Evolutionary conservation across 352 stramenopile species (phyloP), one percentile per base, ranked within the genome.

Genomic region (Phytophthora uliginosa): DNA sequence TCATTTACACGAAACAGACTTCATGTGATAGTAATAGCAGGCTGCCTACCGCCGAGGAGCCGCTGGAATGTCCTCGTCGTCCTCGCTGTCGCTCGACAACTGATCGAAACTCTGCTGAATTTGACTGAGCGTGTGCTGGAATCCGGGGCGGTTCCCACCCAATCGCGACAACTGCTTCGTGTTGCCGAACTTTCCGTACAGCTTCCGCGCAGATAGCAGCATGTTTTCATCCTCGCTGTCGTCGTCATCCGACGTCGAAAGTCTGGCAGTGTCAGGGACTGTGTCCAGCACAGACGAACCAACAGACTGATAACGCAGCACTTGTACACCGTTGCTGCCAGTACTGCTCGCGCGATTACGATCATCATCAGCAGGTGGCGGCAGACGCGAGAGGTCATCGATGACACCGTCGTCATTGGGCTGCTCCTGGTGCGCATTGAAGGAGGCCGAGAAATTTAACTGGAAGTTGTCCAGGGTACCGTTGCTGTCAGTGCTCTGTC

Each of bases 71-170:
- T 65, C 36, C 3, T 76, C 63, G 2, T 75, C 63, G n/a, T 73
- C 66, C 26, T 77, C 75, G 52, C 83, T 83, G 55, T 88, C 82
- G 22, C 83, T 91, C 51, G 78, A 82, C 28, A 89, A 64, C 73
- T 88, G 74, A 63, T 91, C 72, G 55, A 93, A 81, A 52, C 77
- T 82, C 47, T 84, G 76, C 59, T 93, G 84, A 51, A 93, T 86
- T 60, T 91, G 71, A 33, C 77, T 80, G 22, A 93, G 86, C 18
- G 76, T 86, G 31, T 79, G 84, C 67, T 88, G 82, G 48, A 91
- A 87, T 28, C 53, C 69, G 33, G 82, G 60, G 36, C 68, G 59
- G 62, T 88, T 64, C 24, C 77, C 77, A 8, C 66, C 78, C 9
- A 89, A 66, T 5, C 71, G 69, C 20, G 73, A 84, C 47, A 92